Evolutionary conservation across 1,139 yeast species (phyloP).

Genomic region (Debaryomycetaceae sp.): DNA sequence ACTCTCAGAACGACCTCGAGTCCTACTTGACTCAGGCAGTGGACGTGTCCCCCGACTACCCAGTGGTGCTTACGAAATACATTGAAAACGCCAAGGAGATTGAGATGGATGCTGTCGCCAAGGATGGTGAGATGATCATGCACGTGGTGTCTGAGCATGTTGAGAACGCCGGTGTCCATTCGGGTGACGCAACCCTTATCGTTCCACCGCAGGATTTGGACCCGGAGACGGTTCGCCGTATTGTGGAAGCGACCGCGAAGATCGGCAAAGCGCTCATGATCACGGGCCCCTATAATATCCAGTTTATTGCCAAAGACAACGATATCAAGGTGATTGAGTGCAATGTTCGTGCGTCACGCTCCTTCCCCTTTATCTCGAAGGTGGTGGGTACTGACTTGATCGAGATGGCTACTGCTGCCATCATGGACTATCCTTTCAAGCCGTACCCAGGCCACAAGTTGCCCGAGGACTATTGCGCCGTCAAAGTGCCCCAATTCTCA

Average conservation of each 20-base stretch:
- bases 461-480: conserved; percentile 92
- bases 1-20: conserved; percentile 81
- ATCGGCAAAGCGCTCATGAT: conserved; percentile 92
- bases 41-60: conserved; percentile 95
- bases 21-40: conserved; percentile 88
- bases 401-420: conserved; percentile 96
- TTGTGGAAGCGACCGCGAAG: conserved; percentile 92
- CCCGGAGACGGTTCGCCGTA: conserved; percentile 82
- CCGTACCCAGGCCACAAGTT: conserved; percentile 85
- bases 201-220: conserved; percentile 96
- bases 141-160: conserved; percentile 98
- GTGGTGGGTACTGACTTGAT: conserved; percentile 94
- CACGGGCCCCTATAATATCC: conserved; percentile 97
- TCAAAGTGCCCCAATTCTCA: conserved; percentile 96
- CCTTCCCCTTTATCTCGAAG: conserved; percentile 97
- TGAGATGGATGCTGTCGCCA: conserved; percentile 98
- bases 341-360: conserved; percentile 96
- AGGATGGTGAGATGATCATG: conserved; percentile 88
- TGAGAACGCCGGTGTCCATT: conserved; percentile 98
- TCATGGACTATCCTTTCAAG: conserved; percentile 75
- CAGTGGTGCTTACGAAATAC: conserved; percentile 94
- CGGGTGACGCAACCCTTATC: conserved; percentile 97
- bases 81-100: conserved; percentile 97
- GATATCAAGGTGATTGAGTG: conserved; percentile 97
- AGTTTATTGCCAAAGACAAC: conserved; percentile 84